Percentiles rank a stretch among this genome's conserved stretches.
Evolutionary conservation across 306 rosid genomes (phyloP).

Genomic region (Prunus kanzakura): DNA sequence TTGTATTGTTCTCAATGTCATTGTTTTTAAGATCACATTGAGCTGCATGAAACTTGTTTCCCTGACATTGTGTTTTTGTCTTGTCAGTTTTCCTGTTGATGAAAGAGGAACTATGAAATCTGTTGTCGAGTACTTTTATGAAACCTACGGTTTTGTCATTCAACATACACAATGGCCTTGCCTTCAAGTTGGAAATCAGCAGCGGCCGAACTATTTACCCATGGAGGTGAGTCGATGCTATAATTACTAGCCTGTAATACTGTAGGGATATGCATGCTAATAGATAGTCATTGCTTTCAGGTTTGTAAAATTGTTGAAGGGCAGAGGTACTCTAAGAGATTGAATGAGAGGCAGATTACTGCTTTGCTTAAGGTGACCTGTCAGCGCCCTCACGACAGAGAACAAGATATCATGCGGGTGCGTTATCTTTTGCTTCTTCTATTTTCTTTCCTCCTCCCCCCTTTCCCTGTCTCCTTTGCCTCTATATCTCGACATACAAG

Average conservation of each 20-base stretch:
- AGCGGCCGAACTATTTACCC: constrained; percentile 87
- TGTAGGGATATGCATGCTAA: constrained; percentile 10
- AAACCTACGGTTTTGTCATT: constrained; percentile 81
- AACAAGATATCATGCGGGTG: constrained; percentile 79
- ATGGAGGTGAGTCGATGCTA: constrained; percentile 64
- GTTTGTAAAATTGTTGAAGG: constrained; percentile 98
- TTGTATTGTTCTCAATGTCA: neutral
- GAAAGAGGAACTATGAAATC: constrained; percentile 91
- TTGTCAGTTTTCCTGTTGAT: constrained; percentile 84
- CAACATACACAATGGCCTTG: constrained; percentile 97
- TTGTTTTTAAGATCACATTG: neutral
- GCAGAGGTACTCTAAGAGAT: constrained; percentile 79
- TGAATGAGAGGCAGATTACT: constrained; percentile 86
- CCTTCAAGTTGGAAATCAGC: constrained; percentile 88
- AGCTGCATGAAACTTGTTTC: neutral
- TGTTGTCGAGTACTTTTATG: constrained; percentile 85
- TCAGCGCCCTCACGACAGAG: constrained; percentile 91
- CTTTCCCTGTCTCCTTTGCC: neutral
- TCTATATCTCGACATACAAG: no score
- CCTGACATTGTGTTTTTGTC: constrained; percentile 8
- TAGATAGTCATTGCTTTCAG: constrained; percentile 33
- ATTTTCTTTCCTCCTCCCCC: neutral
- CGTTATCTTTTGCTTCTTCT: neutral
- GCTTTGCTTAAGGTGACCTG: constrained; percentile 87
- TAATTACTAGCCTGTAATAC: neutral